phyloP scores from a whole-genome alignment of 805 yeast species.

The Nakazawaea ishiwadae region DNA sequence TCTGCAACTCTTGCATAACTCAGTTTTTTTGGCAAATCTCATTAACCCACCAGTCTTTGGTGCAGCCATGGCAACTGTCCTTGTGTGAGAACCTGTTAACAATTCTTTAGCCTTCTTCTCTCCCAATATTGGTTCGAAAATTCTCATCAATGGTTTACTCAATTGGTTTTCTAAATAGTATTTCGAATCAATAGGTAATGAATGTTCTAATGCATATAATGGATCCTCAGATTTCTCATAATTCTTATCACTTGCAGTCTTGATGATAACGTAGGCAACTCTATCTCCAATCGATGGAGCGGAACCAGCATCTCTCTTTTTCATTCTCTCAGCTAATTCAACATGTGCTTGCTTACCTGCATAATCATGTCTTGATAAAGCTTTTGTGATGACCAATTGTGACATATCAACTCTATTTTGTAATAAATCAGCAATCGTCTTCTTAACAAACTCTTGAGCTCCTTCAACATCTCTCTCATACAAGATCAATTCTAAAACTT shows the following conservation, averaged over 20 bases:
- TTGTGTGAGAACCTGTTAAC: constrained; percentile 78
- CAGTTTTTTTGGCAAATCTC: constrained; percentile 88
- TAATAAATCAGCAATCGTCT: constrained; percentile 81
- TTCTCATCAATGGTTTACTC: constrained; percentile 87
- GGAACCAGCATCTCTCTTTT: constrained; percentile 93
- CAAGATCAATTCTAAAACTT: constrained; percentile 77
- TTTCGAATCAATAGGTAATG: constrained; percentile 89
- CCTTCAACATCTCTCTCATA: constrained; percentile 83
- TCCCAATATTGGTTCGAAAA: constrained; percentile 93
- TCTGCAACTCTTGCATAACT: constrained; percentile 83
- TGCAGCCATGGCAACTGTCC: constrained; percentile 67
- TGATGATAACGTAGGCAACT: constrained; percentile 92
- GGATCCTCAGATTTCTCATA: constrained; percentile 98
- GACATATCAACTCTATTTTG: constrained; percentile 92
- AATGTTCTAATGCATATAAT: constrained; percentile 83
- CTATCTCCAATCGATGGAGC: constrained; percentile 98
- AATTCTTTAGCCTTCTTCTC: constrained; percentile 76
- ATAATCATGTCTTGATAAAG: constrained; percentile 83
- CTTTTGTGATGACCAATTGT: constrained; percentile 89
- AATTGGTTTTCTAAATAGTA: constrained; percentile 91
- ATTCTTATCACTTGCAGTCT: constrained; percentile 77
- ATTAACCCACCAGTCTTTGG: constrained; percentile 83
- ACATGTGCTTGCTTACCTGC: constrained; percentile 97
- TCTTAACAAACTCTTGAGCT: constrained; percentile 82
- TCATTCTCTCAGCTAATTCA: constrained; percentile 93